These are phyloP conservation scores for Royoungia palumana DNA, from an alignment of 768 basidiomycete genomes.

Conservation along the genomic window DNA sequence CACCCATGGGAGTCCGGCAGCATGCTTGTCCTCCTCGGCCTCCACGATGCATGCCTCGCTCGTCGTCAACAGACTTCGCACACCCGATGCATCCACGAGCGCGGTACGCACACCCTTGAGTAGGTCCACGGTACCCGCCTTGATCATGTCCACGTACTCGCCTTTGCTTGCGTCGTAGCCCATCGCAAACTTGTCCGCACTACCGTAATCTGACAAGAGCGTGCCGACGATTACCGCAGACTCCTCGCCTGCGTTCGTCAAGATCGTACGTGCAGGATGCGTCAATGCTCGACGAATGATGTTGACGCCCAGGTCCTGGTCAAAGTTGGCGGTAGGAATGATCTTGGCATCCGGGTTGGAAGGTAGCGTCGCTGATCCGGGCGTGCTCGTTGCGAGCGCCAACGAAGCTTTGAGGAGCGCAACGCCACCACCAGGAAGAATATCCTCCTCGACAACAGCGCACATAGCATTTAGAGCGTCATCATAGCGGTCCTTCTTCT, in stretches of 20 bases:
- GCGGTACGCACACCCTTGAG: constrained; percentile 94
- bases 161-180: constrained; percentile 92
- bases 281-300: constrained; percentile 88
- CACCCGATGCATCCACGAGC: constrained; percentile 87
- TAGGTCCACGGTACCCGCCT: constrained; percentile 91
- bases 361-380: constrained; percentile 44
- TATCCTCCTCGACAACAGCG: constrained; percentile 97
- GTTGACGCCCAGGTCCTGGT: constrained; percentile 92
- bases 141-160: constrained; percentile 94
- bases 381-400: constrained; percentile 56
- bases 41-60: constrained; percentile 93
- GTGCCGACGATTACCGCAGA: constrained; percentile 89
- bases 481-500: constrained; percentile 99
- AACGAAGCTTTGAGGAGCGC: constrained; percentile 86
- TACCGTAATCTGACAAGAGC: constrained; percentile 64
- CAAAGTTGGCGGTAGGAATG: constrained; percentile 86
- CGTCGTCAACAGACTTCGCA: constrained; percentile 91
- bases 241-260: constrained; percentile 94
- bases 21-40: constrained; percentile 74
- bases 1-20: constrained; percentile 45
- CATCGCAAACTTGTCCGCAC: constrained; percentile 74
- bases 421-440: constrained; percentile 94
- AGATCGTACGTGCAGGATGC: constrained; percentile 82
- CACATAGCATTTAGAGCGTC: constrained; percentile 98
- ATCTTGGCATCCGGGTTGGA: constrained; percentile 57